phyloP scores from a whole-genome alignment of 192 early-diverging fungal species.

The Kickxella alabastrina region DNA sequence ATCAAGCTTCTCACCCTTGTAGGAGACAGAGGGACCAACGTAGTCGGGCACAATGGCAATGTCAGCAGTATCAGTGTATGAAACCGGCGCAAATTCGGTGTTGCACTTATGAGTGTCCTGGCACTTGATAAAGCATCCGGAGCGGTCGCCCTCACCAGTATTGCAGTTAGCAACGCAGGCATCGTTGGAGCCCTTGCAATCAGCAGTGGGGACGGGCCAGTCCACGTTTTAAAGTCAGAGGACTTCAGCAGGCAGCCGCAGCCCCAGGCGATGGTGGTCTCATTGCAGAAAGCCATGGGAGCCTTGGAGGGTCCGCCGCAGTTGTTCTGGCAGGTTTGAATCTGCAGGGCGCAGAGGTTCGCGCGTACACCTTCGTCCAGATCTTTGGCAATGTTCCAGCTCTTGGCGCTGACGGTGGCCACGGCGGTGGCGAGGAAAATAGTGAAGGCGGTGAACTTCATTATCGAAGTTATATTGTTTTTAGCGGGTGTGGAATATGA shows the following conservation, averaged over 20 bases:
- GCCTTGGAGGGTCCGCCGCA: conserved; percentile 46
- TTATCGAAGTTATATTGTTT: conserved; percentile 6
- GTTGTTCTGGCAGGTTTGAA: conserved; percentile 48
- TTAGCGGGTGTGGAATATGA: neutral
- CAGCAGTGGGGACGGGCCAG: conserved; percentile 48
- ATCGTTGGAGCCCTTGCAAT: conserved; percentile 39
- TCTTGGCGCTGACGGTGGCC: conserved; percentile 12
- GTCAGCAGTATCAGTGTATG: conserved; percentile 36
- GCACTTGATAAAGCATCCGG: conserved; percentile 35
- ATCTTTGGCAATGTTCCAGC: conserved; percentile 43
- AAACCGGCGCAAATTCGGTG: conserved; percentile 46
- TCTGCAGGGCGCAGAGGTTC: conserved; percentile 44
- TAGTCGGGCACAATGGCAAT: conserved; percentile 19
- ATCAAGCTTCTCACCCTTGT: conserved; percentile 45
- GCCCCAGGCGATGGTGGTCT: conserved; percentile 55
- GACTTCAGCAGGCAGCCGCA: conserved; percentile 49
- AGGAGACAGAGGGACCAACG: conserved; percentile 45
- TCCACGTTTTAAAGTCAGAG: conserved; percentile 47
- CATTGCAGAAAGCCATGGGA: conserved; percentile 54
- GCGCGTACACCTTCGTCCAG: conserved; percentile 23
- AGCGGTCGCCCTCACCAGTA: conserved; percentile 13
- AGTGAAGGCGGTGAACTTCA: conserved; percentile 27
- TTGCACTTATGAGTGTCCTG: conserved; percentile 42
- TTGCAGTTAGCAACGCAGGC: conserved; percentile 42
- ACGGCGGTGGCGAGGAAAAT: conserved; percentile 17